Evolutionary conservation across 139 green algal genomes (phyloP), one percentile per base, ranked within the genome.

Genomic region (Closterium sp.): DNA sequence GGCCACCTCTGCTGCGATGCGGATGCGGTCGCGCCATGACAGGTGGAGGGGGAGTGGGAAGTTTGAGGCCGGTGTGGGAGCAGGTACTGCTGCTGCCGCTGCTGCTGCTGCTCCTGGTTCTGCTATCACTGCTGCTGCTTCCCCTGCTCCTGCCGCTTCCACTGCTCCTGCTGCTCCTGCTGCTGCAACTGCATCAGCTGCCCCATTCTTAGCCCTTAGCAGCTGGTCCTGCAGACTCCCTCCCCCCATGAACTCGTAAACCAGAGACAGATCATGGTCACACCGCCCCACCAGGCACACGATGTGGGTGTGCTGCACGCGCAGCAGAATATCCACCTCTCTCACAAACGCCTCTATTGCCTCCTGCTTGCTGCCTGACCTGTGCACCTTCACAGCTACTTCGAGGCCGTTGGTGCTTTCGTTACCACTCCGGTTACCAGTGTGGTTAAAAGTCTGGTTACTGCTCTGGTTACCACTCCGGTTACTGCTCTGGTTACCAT

Each of bases 1-100:
- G 45, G 89, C 89, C 10, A 94, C 86, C 92, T 97, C 95, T 17
- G 91, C 92, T 2, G 95, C 93, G 38, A 97, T 95, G 79, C 95
- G 92, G 45, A 97, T 86, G 2, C 96, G 94, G 27, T 94, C 91
- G 38, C 95, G 92, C 91, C 92, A 96, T 4, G n/a, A 10, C 62
- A 96, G 90, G 22, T n/a, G 91, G 42, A 84, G 90, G 22, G 90
- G 62, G 62, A 79, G 62, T 0, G 62, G 62, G 62, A 79, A 79
- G 38, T 50, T 50, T 50, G 38, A 50, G 0, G 38, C 38, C 19
- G 62, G 62, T 13, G 17, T 4, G 62, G 62, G 62, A 79, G 62
- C 17, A 27, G 62, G 19, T 22, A 13, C 62, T 22, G 62, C 17
- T 79, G 62, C 17, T 79, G 62, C 62, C 27, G 62, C 62, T 79